phyloP scores from a whole-genome alignment of 768 basidiomycete species.

The Boletus speciosus region DNA sequence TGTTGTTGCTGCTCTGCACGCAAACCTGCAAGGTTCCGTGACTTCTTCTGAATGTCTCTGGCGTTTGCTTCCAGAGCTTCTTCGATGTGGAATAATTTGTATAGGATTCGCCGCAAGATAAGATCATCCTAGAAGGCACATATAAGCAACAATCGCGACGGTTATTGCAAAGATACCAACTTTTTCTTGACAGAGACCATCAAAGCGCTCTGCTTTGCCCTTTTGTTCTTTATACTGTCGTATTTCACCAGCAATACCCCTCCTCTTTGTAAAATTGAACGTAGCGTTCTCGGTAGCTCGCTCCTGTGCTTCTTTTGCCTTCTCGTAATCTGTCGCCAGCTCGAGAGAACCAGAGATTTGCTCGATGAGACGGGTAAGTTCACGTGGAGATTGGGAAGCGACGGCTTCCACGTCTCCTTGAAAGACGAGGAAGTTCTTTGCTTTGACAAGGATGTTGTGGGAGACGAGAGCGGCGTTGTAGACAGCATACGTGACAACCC shows the following conservation, averaged over 20 bases:
- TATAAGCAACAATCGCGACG: not conserved
- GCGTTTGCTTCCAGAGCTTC: conserved; percentile 73
- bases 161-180: conserved; percentile 39
- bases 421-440: conserved; percentile 99
- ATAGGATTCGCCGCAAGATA: conserved; percentile 77
- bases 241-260: conserved; percentile 92
- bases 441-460: conserved; percentile 97
- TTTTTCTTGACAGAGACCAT: conserved; percentile 67
- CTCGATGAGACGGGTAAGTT: conserved; percentile 87
- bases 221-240: conserved; percentile 98
- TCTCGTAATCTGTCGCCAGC: conserved; percentile 83
- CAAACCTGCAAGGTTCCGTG: conserved; percentile 64
- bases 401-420: conserved; percentile 99
- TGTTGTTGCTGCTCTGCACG: conserved; percentile 66
- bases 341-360: conserved; percentile 95
- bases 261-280: conserved; percentile 89
- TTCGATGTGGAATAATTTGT: conserved; percentile 89
- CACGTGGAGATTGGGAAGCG: conserved; percentile 89
- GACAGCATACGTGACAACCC: conserved; percentile 76
- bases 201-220: conserved; percentile 85
- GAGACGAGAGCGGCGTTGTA: conserved; percentile 86
- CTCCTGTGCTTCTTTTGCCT: conserved; percentile 81
- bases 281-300: conserved; percentile 93
- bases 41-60: conserved; percentile 66
- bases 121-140: conserved; percentile 61